Percentiles rank a stretch among this genome's conserved stretches.
Conservation (phyloP, 495 filamentous ascomycete genomes). For the Hypoxylon fuscum region DNA sequence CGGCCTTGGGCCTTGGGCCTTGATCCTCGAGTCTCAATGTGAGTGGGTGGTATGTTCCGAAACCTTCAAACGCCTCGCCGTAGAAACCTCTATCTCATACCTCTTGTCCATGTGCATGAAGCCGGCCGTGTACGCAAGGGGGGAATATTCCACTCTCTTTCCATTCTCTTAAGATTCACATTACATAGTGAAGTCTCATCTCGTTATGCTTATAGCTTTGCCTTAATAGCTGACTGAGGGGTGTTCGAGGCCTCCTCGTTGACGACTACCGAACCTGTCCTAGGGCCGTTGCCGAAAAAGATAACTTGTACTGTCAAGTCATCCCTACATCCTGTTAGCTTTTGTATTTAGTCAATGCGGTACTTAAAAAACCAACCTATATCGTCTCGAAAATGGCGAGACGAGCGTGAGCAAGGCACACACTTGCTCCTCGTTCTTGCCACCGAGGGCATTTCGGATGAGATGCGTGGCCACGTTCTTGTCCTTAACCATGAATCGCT, state of each 20-base stretch:
- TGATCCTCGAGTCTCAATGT: conserved; percentile 4
- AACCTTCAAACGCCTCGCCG: conserved; percentile 24
- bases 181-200: conserved; percentile 6
- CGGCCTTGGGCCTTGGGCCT: conserved; percentile 10
- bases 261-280: conserved; percentile 75
- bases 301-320: conserved; percentile 98
- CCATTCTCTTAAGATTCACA: neutral
- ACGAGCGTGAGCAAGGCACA: conserved; percentile 92
- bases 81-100: conserved; percentile 7
- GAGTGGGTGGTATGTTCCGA: conserved; percentile 8
- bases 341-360: conserved; percentile 16
- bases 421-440: conserved; percentile 92
- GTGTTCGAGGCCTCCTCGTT: conserved; percentile 87
- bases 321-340: conserved; percentile 57
- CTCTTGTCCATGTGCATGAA: too few relatives aligned
- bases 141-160: neutral
- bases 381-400: conserved; percentile 87
- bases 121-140: neutral
- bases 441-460: conserved; percentile 93
- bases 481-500: conserved; percentile 92
- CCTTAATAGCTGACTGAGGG: conserved; percentile 57
- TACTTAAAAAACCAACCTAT: conserved; percentile 65
- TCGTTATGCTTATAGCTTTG: conserved; percentile 48
- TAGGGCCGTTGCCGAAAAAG: conserved; percentile 89
- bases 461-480: conserved; percentile 97